phyloP scores from a whole-genome alignment of 208 protist species.

The Acanthamoeba lenticulata region DNA sequence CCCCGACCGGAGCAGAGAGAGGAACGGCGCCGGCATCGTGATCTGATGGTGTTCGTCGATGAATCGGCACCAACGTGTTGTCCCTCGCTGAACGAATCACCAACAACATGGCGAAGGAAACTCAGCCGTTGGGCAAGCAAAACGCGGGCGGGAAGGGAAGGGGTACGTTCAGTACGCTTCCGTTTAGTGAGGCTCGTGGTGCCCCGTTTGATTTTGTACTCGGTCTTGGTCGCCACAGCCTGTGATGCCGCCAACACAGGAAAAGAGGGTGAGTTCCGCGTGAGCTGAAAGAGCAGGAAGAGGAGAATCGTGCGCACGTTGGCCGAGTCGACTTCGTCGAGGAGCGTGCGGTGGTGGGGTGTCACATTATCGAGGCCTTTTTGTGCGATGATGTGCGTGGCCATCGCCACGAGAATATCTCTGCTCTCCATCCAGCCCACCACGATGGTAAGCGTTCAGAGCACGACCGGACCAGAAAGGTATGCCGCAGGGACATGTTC shows the following conservation, averaged over 20 bases:
- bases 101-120: background rate
- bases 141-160: background rate
- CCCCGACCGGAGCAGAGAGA: too few relatives aligned
- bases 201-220: background rate
- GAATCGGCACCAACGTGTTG: background rate
- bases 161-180: background rate
- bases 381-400: constrained; percentile 20
- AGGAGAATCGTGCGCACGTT: background rate
- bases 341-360: background rate
- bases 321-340: constrained; percentile 52
- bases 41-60: background rate
- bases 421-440: too few relatives aligned
- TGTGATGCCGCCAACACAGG: background rate
- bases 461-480: background rate
- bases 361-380: constrained; percentile 27
- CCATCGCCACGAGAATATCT: constrained; percentile 28
- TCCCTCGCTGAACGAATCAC: background rate
- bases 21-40: too few relatives aligned
- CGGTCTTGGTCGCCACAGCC: background rate
- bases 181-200: background rate
- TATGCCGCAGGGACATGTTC: background rate
- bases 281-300: background rate
- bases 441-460: too few relatives aligned
- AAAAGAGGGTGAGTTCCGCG: background rate
- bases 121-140: background rate